Conservation (phyloP, 1,139 yeast species). For the Nakaseomyces delphensis region DNA sequence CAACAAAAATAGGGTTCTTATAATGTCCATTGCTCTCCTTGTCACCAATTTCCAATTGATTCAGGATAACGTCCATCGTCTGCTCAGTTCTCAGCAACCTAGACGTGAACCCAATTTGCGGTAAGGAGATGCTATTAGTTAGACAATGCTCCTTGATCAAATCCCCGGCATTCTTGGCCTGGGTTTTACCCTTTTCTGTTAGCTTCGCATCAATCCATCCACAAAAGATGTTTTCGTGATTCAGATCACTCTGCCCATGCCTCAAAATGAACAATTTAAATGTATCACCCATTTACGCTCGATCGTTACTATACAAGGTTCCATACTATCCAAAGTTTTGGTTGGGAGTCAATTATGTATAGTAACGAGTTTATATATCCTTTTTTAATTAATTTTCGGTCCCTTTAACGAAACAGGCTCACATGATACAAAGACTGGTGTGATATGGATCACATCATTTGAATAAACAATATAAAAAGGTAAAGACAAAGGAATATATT, state of each 20-base stretch:
- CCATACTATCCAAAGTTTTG: too few relatives aligned
- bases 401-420: too few relatives aligned
- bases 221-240: conserved; percentile 60
- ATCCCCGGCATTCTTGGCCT: conserved; percentile 53
- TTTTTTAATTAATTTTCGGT: too few relatives aligned
- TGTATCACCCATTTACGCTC: conserved; percentile 2
- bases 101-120: conserved; percentile 56
- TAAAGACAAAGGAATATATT: too few relatives aligned
- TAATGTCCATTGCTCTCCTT: conserved; percentile 12
- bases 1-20: conserved; percentile 3
- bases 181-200: conserved; percentile 51
- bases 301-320: too few relatives aligned
- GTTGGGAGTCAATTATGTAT: too few relatives aligned
- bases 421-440: too few relatives aligned
- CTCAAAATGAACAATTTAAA: conserved; percentile 33
- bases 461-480: too few relatives aligned
- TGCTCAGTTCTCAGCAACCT: conserved; percentile 56
- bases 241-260: conserved; percentile 73
- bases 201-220: conserved; percentile 78
- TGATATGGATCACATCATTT: too few relatives aligned
- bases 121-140: conserved; percentile 27
- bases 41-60: conserved; percentile 18
- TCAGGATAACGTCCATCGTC: conserved; percentile 49
- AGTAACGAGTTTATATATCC: background rate
- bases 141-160: conserved; percentile 36